phyloP scores from a whole-genome alignment of 169 alveolate genomes.

The Cryptosporidium baileyi region DNA sequence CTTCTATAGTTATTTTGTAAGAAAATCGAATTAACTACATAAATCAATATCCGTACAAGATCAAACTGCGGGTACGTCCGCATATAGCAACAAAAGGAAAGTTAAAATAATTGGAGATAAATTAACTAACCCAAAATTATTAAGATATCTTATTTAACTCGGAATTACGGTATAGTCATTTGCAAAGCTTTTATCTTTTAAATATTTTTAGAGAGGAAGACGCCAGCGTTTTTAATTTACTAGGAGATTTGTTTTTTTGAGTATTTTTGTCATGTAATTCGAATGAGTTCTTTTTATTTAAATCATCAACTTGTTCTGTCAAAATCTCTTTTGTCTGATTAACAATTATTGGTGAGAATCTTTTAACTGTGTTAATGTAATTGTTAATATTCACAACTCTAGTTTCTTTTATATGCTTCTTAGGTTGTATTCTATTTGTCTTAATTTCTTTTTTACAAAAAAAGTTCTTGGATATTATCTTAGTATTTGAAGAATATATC shows the following conservation, averaged over 20 bases:
- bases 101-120: too few species aligned
- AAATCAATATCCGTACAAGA: not conserved
- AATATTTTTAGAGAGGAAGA: slow-evolving; percentile 36
- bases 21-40: slow-evolving; percentile 40
- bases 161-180: too few species aligned
- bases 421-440: not conserved
- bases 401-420: slow-evolving; percentile 16
- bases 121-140: too few species aligned
- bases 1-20: not conserved
- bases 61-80: not conserved
- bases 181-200: slow-evolving; percentile 13
- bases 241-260: too few species aligned
- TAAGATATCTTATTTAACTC: too few species aligned
- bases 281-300: too few species aligned
- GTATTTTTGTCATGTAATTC: too few species aligned
- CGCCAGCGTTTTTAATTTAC: not conserved
- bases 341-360: not conserved
- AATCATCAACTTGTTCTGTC: too few species aligned
- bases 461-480: not conserved
- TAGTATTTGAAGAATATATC: slow-evolving; percentile 17
- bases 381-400: slow-evolving; percentile 9
- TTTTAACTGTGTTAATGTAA: not conserved
- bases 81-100: too few species aligned
- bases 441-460: not conserved
- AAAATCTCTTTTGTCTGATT: too few species aligned